Conservation (phyloP, 768 basidiomycete genomes). For the Mycena belliarum region DNA sequence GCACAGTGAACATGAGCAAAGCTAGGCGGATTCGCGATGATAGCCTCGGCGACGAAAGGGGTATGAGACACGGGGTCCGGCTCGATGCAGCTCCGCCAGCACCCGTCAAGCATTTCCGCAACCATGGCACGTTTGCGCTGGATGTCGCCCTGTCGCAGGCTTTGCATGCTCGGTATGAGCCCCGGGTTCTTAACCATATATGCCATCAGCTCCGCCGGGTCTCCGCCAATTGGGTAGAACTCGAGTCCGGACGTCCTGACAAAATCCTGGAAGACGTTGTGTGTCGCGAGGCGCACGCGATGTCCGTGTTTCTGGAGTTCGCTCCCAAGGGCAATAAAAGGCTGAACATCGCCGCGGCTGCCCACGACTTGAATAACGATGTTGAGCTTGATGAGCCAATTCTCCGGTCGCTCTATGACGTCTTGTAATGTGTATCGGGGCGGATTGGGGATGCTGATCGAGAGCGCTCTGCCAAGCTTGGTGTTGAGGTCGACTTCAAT, state of each 20-base stretch:
- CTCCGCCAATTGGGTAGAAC: conserved; percentile 46
- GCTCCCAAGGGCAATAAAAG: conserved; percentile 44
- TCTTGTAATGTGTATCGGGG: neutral
- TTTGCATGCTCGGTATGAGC: conserved; percentile 41
- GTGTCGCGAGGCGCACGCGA: conserved; percentile 46
- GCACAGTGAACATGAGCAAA: conserved; percentile 50
- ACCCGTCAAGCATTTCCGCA: conserved; percentile 44
- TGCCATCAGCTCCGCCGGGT: conserved; percentile 47
- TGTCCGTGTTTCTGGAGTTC: conserved; percentile 37
- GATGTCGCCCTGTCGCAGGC: conserved; percentile 44
- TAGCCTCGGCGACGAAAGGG: conserved; percentile 45
- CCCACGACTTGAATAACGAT: conserved; percentile 24
- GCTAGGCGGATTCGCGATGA: conserved; percentile 50
- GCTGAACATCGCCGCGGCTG: conserved; percentile 45
- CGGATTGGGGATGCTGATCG: conserved; percentile 11
- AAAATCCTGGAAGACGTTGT: conserved; percentile 43
- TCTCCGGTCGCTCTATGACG: conserved; percentile 2
- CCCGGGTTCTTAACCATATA: conserved; percentile 55
- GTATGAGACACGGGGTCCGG: conserved; percentile 33
- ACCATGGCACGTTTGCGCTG: conserved; percentile 44
- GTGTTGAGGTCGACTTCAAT: conserved; percentile 17
- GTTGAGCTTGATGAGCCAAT: conserved; percentile 17
- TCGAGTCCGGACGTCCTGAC: conserved; percentile 39
- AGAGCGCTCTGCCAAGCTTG: conserved; percentile 8
- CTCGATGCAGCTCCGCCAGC: conserved; percentile 37